A percentile compares a stretch with the other conserved stretches of the same genome.
phyloP scores from a whole-genome alignment of 129 eudicot species.

The Lonicera japonica region DNA sequence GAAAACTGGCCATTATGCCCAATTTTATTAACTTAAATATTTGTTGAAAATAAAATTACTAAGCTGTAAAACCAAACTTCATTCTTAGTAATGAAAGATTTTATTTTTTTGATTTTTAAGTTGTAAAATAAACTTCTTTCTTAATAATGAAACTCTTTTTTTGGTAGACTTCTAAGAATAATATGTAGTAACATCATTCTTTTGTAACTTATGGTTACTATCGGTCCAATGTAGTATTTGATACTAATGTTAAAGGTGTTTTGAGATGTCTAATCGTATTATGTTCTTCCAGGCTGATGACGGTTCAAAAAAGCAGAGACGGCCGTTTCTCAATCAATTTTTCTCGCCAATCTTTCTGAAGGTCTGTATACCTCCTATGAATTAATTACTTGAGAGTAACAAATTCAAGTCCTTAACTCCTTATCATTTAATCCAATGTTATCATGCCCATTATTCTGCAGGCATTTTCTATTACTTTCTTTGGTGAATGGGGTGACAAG shows the following conservation, averaged over 20 bases:
- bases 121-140: no score
- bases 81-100: no score
- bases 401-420: background rate
- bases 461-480: conserved; percentile 94
- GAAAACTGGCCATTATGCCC: no score
- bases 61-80: no score
- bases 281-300: background rate
- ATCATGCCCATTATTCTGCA: conserved; percentile 4
- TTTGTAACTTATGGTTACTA: no score
- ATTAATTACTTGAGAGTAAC: background rate
- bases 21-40: no score
- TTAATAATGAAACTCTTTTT: no score
- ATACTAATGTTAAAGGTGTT: background rate
- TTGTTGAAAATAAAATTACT: no score
- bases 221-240: no score
- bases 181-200: no score
- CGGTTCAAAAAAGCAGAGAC: background rate
- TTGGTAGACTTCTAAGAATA: no score
- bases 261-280: background rate
- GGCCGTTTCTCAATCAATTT: conserved; percentile 1
- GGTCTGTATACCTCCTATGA: background rate
- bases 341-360: conserved; percentile 4
- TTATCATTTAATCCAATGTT: background rate
- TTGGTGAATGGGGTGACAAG: conserved; percentile 99
- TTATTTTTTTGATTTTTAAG: no score